Evolutionary conservation across 805 yeast genomes (phyloP), one percentile per base, ranked within the genome.

Genomic region (Teunomyces panamensis): DNA sequence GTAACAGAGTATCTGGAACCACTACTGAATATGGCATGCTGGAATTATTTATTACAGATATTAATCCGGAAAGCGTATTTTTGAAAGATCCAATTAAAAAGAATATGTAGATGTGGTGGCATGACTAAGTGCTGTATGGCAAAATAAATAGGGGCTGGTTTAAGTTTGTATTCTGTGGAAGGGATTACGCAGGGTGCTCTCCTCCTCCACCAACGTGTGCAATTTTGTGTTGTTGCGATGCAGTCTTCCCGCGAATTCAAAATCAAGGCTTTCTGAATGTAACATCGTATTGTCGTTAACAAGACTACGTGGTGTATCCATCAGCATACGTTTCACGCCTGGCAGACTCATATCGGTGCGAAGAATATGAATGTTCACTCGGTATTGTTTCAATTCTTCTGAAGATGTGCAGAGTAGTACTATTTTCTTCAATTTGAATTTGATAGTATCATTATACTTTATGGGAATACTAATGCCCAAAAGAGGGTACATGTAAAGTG

Each of bases 261-360:
- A 24, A 37, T 37, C 16, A 30, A 37, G 41, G 11, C 41, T 26
- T 13, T 26, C 27, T 20, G 41, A 11, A 3, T 26, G 41, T 11
- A n/a, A 26, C 41, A 37, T 26, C 10, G 27, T 13, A 3, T 14
- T 13, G 28, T 24, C 41, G 41, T 39, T 13, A 17, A 26, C 26
- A 39, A 17, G 34, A 10, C 14, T 14, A 9, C 44, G 35, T 10
- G 27, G 16, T 7, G 14, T 16, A 9, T 46, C 54, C 4, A 43
- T 36, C 2, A 51, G 49, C 27, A 29, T 32, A 13, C 55, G 36
- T 47, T 59, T 52, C 48, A 63, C 43, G 1, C 76, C 71, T 0
- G 79, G 79, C 2, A 62, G 60, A 7, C 68, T 49, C 78, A 78
- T 73, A 24, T 71, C 75, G 9, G 64, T 55, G 42, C 81, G 55